Evolutionary conservation across 768 basidiomycete species (phyloP).

Genomic region (Hericium coralloides): DNA sequence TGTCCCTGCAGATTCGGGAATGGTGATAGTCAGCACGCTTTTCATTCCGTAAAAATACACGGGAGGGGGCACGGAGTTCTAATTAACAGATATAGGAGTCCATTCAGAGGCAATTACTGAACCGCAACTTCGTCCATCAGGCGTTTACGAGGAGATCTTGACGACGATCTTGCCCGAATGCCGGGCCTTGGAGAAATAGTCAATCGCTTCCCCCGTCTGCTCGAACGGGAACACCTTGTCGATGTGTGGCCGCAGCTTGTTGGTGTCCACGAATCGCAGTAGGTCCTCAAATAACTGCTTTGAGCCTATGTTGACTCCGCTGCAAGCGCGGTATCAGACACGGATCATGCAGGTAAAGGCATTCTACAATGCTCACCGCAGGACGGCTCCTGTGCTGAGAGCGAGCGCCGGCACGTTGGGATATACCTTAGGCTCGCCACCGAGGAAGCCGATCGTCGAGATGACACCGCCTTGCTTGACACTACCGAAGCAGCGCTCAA

Average conservation of each 20-base stretch:
- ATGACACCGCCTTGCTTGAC: neutral
- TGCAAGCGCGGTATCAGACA: neutral
- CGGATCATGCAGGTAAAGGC: neutral
- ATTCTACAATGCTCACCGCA: neutral
- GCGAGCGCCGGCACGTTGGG: neutral
- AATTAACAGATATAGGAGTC: too few relatives aligned
- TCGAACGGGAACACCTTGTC: conserved; percentile 2
- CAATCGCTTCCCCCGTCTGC: neutral
- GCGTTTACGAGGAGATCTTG: too few relatives aligned
- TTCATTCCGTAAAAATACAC: too few relatives aligned
- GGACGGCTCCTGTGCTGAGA: neutral
- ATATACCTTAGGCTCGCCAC: neutral
- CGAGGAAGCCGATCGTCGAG: conserved; percentile 1
- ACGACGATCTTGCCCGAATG: conserved; percentile 2
- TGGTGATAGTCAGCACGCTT: too few relatives aligned
- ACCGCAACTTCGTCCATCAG: too few relatives aligned
- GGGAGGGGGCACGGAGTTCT: too few relatives aligned
- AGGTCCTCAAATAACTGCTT: conserved; percentile 1
- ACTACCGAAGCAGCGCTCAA: neutral
- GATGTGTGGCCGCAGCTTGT: neutral
- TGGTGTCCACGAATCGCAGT: neutral
- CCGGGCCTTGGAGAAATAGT: neutral
- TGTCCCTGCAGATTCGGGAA: too few relatives aligned
- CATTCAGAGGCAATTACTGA: too few relatives aligned
- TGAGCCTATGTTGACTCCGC: neutral